Conservation (phyloP, 2,329 filamentous ascomycete genomes). For the Trichoderma oligosporum region DNA sequence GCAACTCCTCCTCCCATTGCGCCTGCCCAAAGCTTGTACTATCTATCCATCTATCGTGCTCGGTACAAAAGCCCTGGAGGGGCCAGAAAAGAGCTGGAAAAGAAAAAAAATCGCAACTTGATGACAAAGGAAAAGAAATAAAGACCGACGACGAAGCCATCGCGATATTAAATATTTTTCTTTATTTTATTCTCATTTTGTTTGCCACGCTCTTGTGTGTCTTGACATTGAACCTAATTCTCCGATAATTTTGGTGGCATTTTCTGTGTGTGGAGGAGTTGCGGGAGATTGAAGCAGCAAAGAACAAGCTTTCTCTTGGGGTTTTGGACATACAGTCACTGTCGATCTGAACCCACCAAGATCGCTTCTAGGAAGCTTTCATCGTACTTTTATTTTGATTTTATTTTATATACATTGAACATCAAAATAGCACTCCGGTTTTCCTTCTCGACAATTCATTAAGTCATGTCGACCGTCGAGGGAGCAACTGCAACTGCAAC, state of each 20-base stretch:
- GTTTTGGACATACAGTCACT: neutral
- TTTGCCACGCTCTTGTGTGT: too few relatives aligned
- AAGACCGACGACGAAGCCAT: too few relatives aligned
- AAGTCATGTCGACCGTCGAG: constrained; percentile 6
- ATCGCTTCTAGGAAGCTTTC: neutral
- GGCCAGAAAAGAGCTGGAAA: neutral
- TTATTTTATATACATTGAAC: too few relatives aligned
- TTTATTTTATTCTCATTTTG: neutral
- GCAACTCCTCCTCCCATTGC: neutral
- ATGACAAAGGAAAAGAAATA: neutral
- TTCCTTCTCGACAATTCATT: neutral
- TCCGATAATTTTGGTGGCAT: too few relatives aligned
- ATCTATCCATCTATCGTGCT: too few relatives aligned
- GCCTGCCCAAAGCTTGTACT: too few relatives aligned
- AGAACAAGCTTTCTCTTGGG: too few relatives aligned
- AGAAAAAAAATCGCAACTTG: constrained; percentile 7
- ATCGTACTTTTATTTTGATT: neutral
- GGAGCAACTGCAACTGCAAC: constrained; percentile 8
- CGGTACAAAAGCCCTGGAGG: constrained; percentile 14
- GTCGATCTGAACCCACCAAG: neutral
- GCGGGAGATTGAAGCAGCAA: neutral
- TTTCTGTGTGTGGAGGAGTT: neutral
- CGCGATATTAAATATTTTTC: too few relatives aligned
- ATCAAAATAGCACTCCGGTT: too few relatives aligned
- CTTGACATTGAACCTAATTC: too few relatives aligned